Conservation (phyloP, 441 rosid species). For the Syzygium malaccense region DNA sequence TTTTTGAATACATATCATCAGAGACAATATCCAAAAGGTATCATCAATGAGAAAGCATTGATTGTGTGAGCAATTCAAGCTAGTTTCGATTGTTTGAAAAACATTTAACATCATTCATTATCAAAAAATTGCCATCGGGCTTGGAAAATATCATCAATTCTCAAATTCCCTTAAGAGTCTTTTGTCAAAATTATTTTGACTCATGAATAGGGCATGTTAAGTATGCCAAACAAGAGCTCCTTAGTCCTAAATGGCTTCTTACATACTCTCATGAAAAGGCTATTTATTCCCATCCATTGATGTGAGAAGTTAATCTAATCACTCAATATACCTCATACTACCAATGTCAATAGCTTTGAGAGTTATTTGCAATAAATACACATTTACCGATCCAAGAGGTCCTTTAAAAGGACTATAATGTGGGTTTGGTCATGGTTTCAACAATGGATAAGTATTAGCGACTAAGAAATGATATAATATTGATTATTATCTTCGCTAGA, state of each 20-base stretch:
- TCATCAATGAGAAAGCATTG: background rate
- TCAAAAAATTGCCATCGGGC: background rate
- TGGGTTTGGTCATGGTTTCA: background rate
- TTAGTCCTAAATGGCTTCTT: no score
- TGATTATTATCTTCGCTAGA: accelerated
- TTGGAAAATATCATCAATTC: background rate
- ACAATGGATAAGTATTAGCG: background rate
- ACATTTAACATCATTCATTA: background rate
- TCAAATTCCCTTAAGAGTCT: background rate
- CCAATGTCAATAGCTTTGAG: background rate
- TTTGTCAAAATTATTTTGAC: no score
- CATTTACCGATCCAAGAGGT: background rate
- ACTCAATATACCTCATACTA: background rate
- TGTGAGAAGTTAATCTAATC: no score
- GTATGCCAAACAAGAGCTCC: no score
- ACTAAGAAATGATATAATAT: background rate
- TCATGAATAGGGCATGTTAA: no score
- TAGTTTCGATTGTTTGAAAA: no score
- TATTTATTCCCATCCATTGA: background rate
- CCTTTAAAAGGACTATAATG: background rate
- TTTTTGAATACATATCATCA: no score
- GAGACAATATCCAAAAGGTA: no score
- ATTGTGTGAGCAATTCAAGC: background rate
- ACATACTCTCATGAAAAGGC: no score
- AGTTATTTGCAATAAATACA: background rate